Evolutionary conservation across 306 rosid species (phyloP).

Genomic region (Senna tora): DNA sequence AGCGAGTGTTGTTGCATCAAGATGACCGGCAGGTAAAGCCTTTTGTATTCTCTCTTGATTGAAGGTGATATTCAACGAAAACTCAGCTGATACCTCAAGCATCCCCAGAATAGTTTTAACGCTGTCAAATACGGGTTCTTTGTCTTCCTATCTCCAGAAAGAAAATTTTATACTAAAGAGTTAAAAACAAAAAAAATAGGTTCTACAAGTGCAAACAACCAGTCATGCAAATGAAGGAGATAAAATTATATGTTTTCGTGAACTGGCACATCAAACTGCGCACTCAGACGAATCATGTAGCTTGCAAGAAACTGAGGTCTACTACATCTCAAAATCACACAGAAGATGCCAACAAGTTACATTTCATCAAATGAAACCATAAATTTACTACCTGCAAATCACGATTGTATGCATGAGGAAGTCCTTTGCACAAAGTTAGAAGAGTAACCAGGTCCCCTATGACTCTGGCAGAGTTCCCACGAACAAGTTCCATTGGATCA

Average conservation of each 20-base stretch:
- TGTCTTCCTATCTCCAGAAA: constrained; percentile 72
- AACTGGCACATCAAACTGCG: background rate
- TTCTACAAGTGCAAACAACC: background rate
- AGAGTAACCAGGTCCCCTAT: constrained; percentile 85
- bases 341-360: background rate
- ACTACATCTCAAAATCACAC: background rate
- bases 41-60: constrained; percentile 73
- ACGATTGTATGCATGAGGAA: constrained; percentile 94
- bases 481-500: constrained; percentile 97
- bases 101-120: constrained; percentile 85
- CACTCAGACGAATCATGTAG: background rate
- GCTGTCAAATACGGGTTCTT: constrained; percentile 91
- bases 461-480: constrained; percentile 92
- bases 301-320: background rate
- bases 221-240: background rate
- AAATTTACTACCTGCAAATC: constrained; percentile 79
- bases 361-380: background rate
- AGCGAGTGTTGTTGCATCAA: constrained; percentile 93
- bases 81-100: constrained; percentile 94
- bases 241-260: background rate
- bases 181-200: too few relatives aligned
- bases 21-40: constrained; percentile 91
- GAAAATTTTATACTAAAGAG: constrained; percentile 19
- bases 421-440: constrained; percentile 92
- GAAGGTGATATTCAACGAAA: constrained; percentile 79